Evolutionary conservation across 371 early-diverging fungal genomes (phyloP).

Genomic region (Parasitella parasitica): DNA sequence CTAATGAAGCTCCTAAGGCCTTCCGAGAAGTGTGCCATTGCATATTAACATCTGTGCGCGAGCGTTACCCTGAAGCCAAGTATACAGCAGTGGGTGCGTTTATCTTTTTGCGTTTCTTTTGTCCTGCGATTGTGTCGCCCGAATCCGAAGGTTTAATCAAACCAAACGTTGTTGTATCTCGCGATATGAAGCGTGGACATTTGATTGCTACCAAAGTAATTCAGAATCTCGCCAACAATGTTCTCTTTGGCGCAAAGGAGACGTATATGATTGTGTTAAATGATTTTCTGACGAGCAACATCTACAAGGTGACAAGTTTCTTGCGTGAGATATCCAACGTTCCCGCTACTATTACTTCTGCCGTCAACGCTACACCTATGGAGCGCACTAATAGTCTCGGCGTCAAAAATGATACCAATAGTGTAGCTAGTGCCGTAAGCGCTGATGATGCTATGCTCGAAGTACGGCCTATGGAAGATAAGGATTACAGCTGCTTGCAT

Average conservation of each 20-base stretch:
- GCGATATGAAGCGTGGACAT: conserved; percentile 78
- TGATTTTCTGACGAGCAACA: conserved; percentile 76
- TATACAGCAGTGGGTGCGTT: conserved; percentile 91
- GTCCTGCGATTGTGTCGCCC: conserved; percentile 94
- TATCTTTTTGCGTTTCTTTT: conserved; percentile 93
- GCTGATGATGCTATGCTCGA: conserved; percentile 12
- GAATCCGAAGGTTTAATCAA: conserved; percentile 60
- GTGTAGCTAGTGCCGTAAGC: neutral
- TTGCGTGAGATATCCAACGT: conserved; percentile 59
- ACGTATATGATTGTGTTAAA: conserved; percentile 88
- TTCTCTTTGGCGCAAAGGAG: conserved; percentile 92
- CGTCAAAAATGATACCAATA: neutral
- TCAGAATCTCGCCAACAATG: conserved; percentile 93
- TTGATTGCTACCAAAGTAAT: conserved; percentile 92
- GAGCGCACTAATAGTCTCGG: neutral
- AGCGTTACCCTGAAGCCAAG: conserved; percentile 84
- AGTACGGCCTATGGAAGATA: conserved; percentile 52
- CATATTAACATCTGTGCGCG: conserved; percentile 74
- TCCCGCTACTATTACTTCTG: neutral
- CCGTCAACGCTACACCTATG: neutral
- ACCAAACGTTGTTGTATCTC: conserved; percentile 26
- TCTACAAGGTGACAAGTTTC: conserved; percentile 64
- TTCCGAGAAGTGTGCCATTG: conserved; percentile 84
- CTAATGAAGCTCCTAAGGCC: conserved; percentile 66
- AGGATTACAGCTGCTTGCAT: conserved; percentile 62